Evolutionary conservation across 2,329 filamentous ascomycete genomes (phyloP).

Genomic region (Endoconidiophora laricicola): DNA sequence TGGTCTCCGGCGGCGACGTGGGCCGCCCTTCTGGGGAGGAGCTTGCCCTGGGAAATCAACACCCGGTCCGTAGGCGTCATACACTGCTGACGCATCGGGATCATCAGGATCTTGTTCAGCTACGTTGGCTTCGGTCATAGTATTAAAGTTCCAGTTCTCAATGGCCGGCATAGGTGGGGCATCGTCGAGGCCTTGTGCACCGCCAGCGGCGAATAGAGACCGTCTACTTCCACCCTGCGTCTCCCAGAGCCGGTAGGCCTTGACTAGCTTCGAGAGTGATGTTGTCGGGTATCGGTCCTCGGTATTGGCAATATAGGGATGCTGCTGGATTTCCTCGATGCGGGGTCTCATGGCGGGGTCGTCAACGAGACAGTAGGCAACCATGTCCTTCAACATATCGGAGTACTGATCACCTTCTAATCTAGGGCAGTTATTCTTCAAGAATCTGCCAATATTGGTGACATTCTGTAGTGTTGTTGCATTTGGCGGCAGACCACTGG

Average conservation of each 20-base stretch:
- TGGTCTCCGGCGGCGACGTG: slow-evolving; percentile 24
- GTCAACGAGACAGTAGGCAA: slow-evolving; percentile 43
- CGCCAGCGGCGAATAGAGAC: slow-evolving; percentile 36
- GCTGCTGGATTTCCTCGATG: slow-evolving; percentile 43
- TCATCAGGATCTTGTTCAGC: neutral
- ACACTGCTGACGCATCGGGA: slow-evolving; percentile 6
- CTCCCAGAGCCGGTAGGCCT: slow-evolving; percentile 53
- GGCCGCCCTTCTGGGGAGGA: slow-evolving; percentile 15
- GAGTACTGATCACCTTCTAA: slow-evolving; percentile 44
- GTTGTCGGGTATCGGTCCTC: slow-evolving; percentile 40
- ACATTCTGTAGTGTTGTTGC: slow-evolving; percentile 27
- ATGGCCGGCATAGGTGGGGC: slow-evolving; percentile 21
- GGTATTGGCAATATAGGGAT: slow-evolving; percentile 46
- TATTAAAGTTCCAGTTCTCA: slow-evolving; percentile 45
- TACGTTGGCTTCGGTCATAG: slow-evolving; percentile 13
- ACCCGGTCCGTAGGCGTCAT: slow-evolving; percentile 9
- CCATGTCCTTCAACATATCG: slow-evolving; percentile 36
- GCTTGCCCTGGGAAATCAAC: slow-evolving; percentile 9
- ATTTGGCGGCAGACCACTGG: slow-evolving; percentile 45
- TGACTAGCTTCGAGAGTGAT: slow-evolving; percentile 42
- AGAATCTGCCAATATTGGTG: slow-evolving; percentile 26
- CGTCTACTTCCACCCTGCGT: slow-evolving; percentile 46
- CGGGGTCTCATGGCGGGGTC: slow-evolving; percentile 39
- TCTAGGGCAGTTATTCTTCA: slow-evolving; percentile 33
- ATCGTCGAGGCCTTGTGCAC: slow-evolving; percentile 27